Evolutionary conservation across 2,329 filamentous ascomycete genomes (phyloP), one percentile per base, ranked within the genome.

Genomic region (Aspergillus ibericus): DNA sequence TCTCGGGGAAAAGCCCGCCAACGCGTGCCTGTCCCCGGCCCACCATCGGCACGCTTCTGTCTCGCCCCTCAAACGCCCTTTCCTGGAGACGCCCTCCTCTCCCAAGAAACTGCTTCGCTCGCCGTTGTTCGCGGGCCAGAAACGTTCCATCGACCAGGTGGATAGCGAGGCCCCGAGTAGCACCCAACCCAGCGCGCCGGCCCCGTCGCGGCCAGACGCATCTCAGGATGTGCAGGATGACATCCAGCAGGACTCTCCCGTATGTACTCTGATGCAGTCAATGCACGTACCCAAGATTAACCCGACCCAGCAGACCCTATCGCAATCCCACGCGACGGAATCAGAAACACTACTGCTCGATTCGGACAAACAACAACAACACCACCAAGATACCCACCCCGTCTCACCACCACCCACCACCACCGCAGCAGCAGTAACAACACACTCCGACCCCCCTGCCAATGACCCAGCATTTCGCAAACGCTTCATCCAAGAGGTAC

Each of bases 401-500:
- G 61, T 40, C 50, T 50, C 38, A 63, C 53, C 42, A 38, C 32
- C 61, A 46, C 22, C 57, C 49, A 55, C n/a, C n/a, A n/a, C n/a
- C n/a, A n/a, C n/a, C n/a, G n/a, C n/a, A n/a, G n/a, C 62, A 52
- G 56, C n/a, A 59, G 55, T 32, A 16, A 12, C 34, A 16, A 54
- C 66, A 40, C 63, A 59, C 32, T 59, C 59, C 16, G 58, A 76
- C 13, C 73, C 72, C 13, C 67, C 68, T 36, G 74, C 73, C 13
- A 68, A 68, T 35, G 74, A 78, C 36, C 71, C 75, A 22, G 61
- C 69, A 35, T 70, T 72, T 32, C 71, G 76, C 35, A 75, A 73
- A 59, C 51, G 68, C 35, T 78, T 78, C 56, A 77, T 78, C 49
- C 70, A 77, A 68, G 63, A 77, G 62, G 76, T 78, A 57, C 68